Percentiles rank a stretch among this genome's conserved stretches.
Evolutionary conservation across 805 yeast genomes (phyloP).

Genomic region (Ogataea degrootiae): DNA sequence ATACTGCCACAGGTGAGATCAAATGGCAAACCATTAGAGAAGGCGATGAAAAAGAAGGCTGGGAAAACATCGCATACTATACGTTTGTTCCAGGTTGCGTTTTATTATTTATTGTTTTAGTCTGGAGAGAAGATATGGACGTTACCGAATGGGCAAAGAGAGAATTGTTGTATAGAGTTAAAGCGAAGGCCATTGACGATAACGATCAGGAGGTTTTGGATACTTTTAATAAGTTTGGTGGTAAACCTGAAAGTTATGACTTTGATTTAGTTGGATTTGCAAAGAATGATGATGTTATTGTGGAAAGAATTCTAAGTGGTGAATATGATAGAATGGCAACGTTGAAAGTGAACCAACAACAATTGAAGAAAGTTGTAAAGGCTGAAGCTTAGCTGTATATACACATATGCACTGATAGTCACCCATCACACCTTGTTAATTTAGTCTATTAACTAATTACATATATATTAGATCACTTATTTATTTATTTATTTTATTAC

Average conservation of each 20-base stretch:
- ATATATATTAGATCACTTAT: conserved; percentile 1
- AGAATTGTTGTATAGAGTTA: conserved; percentile 72
- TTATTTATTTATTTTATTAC: conserved; percentile 1
- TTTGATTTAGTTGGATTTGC: conserved; percentile 52
- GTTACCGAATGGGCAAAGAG: conserved; percentile 76
- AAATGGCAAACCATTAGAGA: conserved; percentile 76
- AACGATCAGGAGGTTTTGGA: conserved; percentile 51
- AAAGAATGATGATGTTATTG: conserved; percentile 70
- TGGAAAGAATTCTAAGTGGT: conserved; percentile 77
- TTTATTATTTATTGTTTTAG: conserved; percentile 45
- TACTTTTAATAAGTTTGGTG: conserved; percentile 32
- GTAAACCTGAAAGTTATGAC: conserved; percentile 36
- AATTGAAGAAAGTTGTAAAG: conserved; percentile 1
- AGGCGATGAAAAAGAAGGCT: conserved; percentile 68
- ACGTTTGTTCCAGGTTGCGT: conserved; percentile 67
- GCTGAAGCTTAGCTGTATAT: not conserved
- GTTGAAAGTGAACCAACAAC: conserved; percentile 42
- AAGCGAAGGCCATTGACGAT: conserved; percentile 58
- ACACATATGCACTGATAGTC: not conserved
- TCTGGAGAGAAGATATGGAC: conserved; percentile 47
- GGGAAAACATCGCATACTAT: conserved; percentile 74
- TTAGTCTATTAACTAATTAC: conserved; percentile 1
- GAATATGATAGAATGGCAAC: conserved; percentile 72
- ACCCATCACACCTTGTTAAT: not conserved
- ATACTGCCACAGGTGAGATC: conserved; percentile 70